Conservation (phyloP, 2,329 filamentous ascomycete species). For the Alternaria triticina region DNA sequence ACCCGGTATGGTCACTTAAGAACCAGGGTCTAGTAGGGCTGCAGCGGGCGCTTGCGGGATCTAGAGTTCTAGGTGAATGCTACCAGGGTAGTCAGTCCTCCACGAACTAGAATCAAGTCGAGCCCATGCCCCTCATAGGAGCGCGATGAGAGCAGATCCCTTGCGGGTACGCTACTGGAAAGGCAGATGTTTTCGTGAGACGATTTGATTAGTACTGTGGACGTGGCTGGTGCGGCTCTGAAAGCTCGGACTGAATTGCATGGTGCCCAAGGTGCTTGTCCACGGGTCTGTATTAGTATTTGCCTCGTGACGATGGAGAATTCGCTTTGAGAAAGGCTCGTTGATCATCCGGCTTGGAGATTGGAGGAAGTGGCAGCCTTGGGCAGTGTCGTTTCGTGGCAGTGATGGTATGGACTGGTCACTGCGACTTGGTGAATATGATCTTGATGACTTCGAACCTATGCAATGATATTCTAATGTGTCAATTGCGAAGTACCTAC, state of each 20-base stretch:
- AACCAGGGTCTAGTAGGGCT: not conserved
- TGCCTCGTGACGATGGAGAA: not conserved
- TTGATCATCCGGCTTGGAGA: not conserved
- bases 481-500: not conserved
- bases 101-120: not conserved
- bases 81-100: not conserved
- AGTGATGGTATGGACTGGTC: not conserved
- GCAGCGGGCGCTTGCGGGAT: not conserved
- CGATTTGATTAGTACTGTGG: not conserved
- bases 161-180: not conserved
- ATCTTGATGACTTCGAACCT: not conserved
- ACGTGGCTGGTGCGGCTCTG: not conserved
- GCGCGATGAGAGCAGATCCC: not conserved
- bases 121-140: not conserved
- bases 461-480: not conserved
- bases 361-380: not conserved
- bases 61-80: not conserved
- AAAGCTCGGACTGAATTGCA: not conserved
- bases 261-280: not conserved
- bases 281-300: not conserved
- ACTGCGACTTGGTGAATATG: not conserved
- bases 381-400: not conserved
- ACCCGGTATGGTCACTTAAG: not conserved
- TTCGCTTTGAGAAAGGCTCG: not conserved
- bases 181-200: not conserved